phyloP scores from a whole-genome alignment of 139 green algal genomes.

The Raphidocelis subcapitata region DNA sequence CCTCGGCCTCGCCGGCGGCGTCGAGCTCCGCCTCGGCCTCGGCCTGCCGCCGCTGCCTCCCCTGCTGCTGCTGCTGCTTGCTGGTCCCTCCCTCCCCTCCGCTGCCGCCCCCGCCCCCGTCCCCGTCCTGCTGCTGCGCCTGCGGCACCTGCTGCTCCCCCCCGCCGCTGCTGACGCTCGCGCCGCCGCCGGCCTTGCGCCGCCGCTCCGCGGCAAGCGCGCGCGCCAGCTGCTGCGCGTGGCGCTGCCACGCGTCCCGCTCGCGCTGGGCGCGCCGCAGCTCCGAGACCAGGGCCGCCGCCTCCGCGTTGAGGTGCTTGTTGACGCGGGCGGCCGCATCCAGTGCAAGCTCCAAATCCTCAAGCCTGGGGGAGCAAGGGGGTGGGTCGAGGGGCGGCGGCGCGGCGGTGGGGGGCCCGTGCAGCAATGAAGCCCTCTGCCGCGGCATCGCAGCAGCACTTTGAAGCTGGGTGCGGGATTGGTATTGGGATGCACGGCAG shows the following conservation, averaged over 20 bases:
- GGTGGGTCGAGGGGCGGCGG: too few relatives aligned
- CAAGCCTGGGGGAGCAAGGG: conserved; percentile 30
- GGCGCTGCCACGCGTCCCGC: conserved; percentile 42
- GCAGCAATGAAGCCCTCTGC: too few relatives aligned
- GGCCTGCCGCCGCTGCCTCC: background rate
- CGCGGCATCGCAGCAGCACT: too few relatives aligned
- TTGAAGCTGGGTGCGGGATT: too few relatives aligned
- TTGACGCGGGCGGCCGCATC: conserved; percentile 48
- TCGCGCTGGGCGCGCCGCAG: conserved; percentile 33
- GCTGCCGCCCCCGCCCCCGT: background rate
- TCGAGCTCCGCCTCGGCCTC: conserved; percentile 4
- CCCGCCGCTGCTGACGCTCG: background rate
- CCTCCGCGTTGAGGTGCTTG: conserved; percentile 37
- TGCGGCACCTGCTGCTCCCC: too few relatives aligned
- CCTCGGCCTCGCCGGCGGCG: background rate
- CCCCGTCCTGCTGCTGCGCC: conserved; percentile 3
- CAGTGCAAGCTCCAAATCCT: conserved; percentile 41
- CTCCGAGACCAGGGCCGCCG: conserved; percentile 21
- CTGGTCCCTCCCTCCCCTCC: background rate
- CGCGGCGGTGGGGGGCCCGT: too few relatives aligned
- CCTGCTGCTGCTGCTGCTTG: background rate
- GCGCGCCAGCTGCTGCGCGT: conserved; percentile 29
- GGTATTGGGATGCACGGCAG: too few relatives aligned
- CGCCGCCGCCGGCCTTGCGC: background rate
- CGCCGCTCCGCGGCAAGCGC: conserved; percentile 31